phyloP scores from a whole-genome alignment of 2,329 filamentous ascomycete species.

The Xylaria sp. region DNA sequence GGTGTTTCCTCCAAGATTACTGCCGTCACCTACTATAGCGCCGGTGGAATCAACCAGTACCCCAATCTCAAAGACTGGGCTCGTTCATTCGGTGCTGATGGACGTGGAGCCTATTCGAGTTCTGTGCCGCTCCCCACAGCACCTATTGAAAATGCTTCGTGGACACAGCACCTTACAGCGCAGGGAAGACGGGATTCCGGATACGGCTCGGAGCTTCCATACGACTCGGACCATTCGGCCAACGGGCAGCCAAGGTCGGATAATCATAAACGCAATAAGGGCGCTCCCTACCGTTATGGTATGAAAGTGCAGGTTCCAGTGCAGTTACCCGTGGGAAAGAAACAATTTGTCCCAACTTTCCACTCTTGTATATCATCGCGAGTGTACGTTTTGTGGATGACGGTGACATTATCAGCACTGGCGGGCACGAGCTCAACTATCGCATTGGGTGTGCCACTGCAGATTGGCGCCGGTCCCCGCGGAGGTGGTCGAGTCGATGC shows the following conservation, averaged over 20 bases:
- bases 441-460: constrained; percentile 61
- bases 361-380: constrained; percentile 68
- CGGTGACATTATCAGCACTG: constrained; percentile 51
- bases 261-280: constrained; percentile 31
- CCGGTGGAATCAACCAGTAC: constrained; percentile 57
- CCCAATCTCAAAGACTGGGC: constrained; percentile 64
- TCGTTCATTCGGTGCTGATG: constrained; percentile 53
- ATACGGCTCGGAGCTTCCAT: constrained; percentile 53
- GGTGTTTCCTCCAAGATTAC: constrained; percentile 62
- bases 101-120: constrained; percentile 59
- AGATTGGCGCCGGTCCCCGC: constrained; percentile 57
- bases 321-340: constrained; percentile 58
- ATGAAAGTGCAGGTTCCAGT: constrained; percentile 61
- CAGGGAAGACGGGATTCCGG: constrained; percentile 63
- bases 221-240: constrained; percentile 50
- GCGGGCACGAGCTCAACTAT: constrained; percentile 56
- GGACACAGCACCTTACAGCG: constrained; percentile 54
- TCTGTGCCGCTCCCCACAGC: constrained; percentile 56
- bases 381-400: constrained; percentile 63
- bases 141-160: constrained; percentile 53
- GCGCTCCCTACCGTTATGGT: constrained; percentile 53
- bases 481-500: constrained; percentile 47
- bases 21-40: constrained; percentile 64
- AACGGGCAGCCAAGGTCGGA: constrained; percentile 8
- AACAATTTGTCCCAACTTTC: constrained; percentile 66